A percentile compares a stretch with the other conserved stretches of the same genome.
phyloP scores from a whole-genome alignment of 208 protist genomes.

The Leishmania martiniquensis region DNA sequence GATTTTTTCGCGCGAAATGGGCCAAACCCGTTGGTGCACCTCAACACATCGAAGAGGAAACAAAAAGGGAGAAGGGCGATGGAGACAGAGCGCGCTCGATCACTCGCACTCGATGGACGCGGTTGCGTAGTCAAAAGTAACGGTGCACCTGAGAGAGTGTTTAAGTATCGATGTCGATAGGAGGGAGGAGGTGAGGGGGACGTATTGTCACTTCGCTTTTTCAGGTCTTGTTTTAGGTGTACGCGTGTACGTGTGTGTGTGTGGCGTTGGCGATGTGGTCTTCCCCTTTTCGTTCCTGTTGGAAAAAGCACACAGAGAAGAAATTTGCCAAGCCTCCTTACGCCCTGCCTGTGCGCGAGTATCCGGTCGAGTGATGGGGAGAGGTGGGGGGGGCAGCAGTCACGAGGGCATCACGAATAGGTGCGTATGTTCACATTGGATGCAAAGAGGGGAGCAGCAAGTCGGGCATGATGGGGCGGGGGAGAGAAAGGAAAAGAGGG shows the following conservation, averaged over 20 bases:
- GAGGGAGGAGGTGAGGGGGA: neutral
- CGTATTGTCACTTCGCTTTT: neutral
- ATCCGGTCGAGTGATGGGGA: too few relatives aligned
- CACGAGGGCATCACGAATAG: too few relatives aligned
- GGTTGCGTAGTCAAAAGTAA: neutral
- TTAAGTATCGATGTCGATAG: neutral
- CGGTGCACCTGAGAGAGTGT: neutral
- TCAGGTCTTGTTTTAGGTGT: neutral
- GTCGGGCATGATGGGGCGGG: too few relatives aligned
- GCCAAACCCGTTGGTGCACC: too few relatives aligned
- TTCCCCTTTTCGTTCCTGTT: neutral
- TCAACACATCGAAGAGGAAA: neutral
- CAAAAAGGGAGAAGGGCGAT: neutral
- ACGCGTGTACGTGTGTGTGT: slow-evolving; percentile 1
- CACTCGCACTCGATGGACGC: neutral
- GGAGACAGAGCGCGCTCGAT: neutral
- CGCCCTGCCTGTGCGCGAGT: neutral
- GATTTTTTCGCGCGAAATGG: neutral
- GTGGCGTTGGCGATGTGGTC: neutral
- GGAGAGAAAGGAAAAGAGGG: too few relatives aligned
- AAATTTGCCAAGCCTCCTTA: neutral
- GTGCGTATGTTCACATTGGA: too few relatives aligned
- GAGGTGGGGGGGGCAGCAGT: too few relatives aligned
- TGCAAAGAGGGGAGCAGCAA: too few relatives aligned
- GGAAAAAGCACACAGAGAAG: neutral